phyloP scores from a whole-genome alignment of 495 filamentous ascomycete species.

The Penicillium herquei region DNA sequence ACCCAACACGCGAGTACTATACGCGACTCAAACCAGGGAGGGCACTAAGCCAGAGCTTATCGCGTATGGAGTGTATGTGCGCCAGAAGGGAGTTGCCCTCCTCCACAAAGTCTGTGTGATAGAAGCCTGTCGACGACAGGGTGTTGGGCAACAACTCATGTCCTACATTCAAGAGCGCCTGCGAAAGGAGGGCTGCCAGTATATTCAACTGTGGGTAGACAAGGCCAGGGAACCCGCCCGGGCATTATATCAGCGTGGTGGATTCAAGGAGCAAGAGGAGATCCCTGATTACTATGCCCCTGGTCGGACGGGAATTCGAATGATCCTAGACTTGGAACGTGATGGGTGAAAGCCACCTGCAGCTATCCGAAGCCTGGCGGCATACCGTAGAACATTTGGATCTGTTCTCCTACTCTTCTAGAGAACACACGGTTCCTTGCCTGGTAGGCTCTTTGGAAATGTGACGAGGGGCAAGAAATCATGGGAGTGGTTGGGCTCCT shows the following conservation, averaged over 20 bases:
- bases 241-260: constrained; percentile 47
- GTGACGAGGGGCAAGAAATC: constrained; percentile 21
- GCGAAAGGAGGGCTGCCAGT: constrained; percentile 51
- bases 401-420: constrained; percentile 9
- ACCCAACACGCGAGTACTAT: constrained; percentile 53
- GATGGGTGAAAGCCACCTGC: constrained; percentile 25
- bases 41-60: constrained; percentile 25
- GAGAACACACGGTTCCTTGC: constrained; percentile 11
- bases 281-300: constrained; percentile 57
- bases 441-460: constrained; percentile 20
- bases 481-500: constrained; percentile 26
- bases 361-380: constrained; percentile 12
- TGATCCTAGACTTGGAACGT: constrained; percentile 47
- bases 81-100: constrained; percentile 49
- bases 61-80: constrained; percentile 56
- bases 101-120: constrained; percentile 61
- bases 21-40: constrained; percentile 32
- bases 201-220: constrained; percentile 62
- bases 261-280: constrained; percentile 52
- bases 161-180: constrained; percentile 46
- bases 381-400: not conserved
- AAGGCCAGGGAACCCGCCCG: constrained; percentile 49
- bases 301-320: constrained; percentile 55
- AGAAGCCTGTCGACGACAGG: constrained; percentile 49
- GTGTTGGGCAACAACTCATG: constrained; percentile 52